phyloP scores from a whole-genome alignment of 352 stramenopile genomes.

The Pythium aristosporum region DNA sequence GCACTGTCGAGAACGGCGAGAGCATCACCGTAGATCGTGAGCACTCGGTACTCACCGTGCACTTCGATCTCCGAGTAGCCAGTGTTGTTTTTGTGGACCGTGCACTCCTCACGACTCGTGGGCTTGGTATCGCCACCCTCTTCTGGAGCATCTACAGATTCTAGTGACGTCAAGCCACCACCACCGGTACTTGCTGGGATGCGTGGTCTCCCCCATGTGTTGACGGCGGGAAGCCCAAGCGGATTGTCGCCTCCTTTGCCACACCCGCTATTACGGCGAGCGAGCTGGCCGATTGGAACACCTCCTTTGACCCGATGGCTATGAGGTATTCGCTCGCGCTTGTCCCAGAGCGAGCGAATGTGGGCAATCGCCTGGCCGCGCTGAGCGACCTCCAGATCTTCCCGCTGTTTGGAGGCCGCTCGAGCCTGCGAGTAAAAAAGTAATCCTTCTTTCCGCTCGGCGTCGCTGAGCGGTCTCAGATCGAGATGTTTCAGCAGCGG shows the following conservation, averaged over 20 bases:
- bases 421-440: conserved; percentile 30
- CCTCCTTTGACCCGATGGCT: not conserved
- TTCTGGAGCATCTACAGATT: conserved; percentile 8
- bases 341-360: conserved; percentile 45
- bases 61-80: conserved; percentile 78
- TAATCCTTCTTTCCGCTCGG: conserved; percentile 63
- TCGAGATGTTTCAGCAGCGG: conserved; percentile 84
- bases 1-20: conserved; percentile 58
- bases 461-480: conserved; percentile 69
- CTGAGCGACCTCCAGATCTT: conserved; percentile 50
- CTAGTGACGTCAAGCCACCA: not conserved
- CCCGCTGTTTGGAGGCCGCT: conserved; percentile 35
- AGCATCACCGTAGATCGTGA: conserved; percentile 68
- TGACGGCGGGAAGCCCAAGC: not conserved
- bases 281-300: not conserved
- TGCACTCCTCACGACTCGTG: conserved; percentile 46
- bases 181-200: not conserved
- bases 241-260: not conserved
- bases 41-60: conserved; percentile 58
- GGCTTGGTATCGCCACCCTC: conserved; percentile 38
- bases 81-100: conserved; percentile 46
- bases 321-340: conserved; percentile 13
- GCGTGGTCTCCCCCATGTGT: conserved; percentile 1
- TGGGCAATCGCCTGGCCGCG: conserved; percentile 51
- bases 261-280: not conserved